Percentiles rank a stretch among this genome's conserved stretches.
Evolutionary conservation across 2,329 filamentous ascomycete genomes (phyloP).

Genomic region (Fusarium foetens): DNA sequence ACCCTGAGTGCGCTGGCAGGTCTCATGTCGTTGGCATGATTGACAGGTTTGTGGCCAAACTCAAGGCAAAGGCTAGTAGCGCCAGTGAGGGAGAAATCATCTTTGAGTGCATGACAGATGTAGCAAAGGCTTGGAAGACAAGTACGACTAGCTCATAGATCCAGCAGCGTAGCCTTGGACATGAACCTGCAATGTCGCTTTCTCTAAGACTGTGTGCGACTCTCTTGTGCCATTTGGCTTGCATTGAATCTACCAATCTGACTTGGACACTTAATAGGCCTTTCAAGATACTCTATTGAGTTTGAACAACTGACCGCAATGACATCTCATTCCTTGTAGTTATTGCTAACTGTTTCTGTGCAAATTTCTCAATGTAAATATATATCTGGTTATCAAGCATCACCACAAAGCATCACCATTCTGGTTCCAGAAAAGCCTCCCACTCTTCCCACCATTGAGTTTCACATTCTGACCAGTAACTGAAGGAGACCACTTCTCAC

Average conservation of each 20-base stretch:
- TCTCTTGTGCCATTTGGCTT: accelerated
- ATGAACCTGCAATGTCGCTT: accelerated
- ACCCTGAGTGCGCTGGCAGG: not conserved
- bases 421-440: not conserved
- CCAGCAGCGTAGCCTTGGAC: accelerated
- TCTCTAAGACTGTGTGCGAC: accelerated
- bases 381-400: not conserved
- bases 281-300: not conserved
- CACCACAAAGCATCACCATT: not conserved
- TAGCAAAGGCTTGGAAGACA: not conserved
- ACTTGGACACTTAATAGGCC: accelerated
- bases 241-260: accelerated
- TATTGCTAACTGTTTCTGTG: accelerated
- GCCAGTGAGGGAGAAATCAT: not conserved
- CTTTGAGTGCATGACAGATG: not conserved
- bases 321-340: accelerated
- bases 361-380: accelerated
- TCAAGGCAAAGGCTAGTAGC: not conserved
- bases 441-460: accelerated
- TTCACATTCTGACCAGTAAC: not conserved
- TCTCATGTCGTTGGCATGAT: not conserved
- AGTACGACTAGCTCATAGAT: not conserved
- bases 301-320: accelerated
- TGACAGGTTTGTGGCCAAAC: not conserved
- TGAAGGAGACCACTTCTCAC: not conserved